A percentile compares a stretch with the other conserved stretches of the same genome.
Evolutionary conservation across 2,329 filamentous ascomycete genomes (phyloP).

Genomic region (Drechmeria coniospora): DNA sequence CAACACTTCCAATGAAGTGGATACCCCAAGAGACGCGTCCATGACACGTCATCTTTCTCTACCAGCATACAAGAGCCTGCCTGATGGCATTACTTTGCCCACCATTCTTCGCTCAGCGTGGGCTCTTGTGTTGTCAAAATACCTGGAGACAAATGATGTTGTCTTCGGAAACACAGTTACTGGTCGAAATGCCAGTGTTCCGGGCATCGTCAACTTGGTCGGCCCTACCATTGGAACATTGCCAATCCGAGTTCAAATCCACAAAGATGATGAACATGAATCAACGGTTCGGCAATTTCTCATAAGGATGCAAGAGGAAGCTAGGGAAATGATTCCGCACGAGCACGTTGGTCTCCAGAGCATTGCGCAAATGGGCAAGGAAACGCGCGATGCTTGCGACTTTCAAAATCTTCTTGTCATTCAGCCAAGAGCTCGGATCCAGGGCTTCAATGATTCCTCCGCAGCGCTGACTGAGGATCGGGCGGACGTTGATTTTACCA

Average conservation of each 20-base stretch:
- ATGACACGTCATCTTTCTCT: background rate
- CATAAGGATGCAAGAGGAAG: conserved; percentile 3
- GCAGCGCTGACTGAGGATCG: background rate
- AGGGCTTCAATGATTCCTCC: background rate
- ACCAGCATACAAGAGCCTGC: background rate
- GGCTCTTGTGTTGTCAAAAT: conserved; percentile 9
- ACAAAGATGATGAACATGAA: background rate
- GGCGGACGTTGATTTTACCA: background rate
- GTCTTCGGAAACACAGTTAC: conserved; percentile 13
- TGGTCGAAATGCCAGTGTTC: conserved; percentile 12
- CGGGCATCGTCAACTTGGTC: conserved; percentile 11
- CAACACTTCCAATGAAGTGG: background rate
- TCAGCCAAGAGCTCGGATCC: conserved; percentile 6
- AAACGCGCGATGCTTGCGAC: conserved; percentile 8
- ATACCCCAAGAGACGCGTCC: background rate
- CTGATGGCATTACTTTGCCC: conserved; percentile 3
- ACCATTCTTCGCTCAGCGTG: conserved; percentile 11
- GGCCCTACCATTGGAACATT: conserved; percentile 17
- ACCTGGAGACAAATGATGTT: conserved; percentile 8
- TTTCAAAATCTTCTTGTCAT: conserved; percentile 14
- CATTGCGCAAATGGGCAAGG: conserved; percentile 6
- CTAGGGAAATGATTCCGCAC: conserved; percentile 3
- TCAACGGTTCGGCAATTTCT: conserved; percentile 6
- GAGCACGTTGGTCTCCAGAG: conserved; percentile 10
- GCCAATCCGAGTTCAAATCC: conserved; percentile 9